These are phyloP conservation scores for Pichia paraexigua DNA, from an alignment of 805 yeast species.

Conservation along the genomic window DNA sequence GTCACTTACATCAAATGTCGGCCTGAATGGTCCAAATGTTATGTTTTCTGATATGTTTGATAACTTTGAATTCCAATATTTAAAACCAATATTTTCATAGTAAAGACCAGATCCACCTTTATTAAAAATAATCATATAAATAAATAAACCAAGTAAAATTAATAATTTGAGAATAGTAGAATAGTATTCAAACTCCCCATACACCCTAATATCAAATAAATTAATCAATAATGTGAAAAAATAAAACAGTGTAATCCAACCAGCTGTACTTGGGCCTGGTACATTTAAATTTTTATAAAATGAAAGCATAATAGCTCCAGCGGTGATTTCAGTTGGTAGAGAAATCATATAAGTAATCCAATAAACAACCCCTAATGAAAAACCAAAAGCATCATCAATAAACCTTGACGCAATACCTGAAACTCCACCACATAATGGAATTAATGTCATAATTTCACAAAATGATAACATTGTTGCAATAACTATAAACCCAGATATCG, in stretches of 20 bases:
- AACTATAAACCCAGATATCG: constrained; percentile 57
- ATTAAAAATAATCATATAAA: constrained; percentile 59
- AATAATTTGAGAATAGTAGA: constrained; percentile 52
- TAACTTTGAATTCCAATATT: constrained; percentile 54
- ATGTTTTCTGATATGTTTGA: constrained; percentile 40
- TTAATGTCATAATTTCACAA: constrained; percentile 75
- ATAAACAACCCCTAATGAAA: constrained; percentile 65
- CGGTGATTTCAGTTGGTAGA: constrained; percentile 73
- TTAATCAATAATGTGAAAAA: constrained; percentile 40
- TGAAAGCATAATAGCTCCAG: constrained; percentile 67
- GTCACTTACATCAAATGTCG: constrained; percentile 61
- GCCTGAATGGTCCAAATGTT: constrained; percentile 67
- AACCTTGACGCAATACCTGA: constrained; percentile 68
- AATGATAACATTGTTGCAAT: constrained; percentile 63
- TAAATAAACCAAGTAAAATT: constrained; percentile 44
- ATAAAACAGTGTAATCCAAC: constrained; percentile 58
- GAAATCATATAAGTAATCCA: constrained; percentile 68
- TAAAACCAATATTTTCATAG: constrained; percentile 48
- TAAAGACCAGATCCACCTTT: constrained; percentile 45
- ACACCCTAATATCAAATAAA: constrained; percentile 59
- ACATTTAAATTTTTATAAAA: constrained; percentile 53
- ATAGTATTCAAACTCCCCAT: constrained; percentile 67
- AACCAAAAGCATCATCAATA: constrained; percentile 73
- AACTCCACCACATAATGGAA: constrained; percentile 74
- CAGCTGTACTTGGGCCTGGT: constrained; percentile 49